phyloP scores from a whole-genome alignment of 768 basidiomycete genomes.

The Postia placenta region DNA sequence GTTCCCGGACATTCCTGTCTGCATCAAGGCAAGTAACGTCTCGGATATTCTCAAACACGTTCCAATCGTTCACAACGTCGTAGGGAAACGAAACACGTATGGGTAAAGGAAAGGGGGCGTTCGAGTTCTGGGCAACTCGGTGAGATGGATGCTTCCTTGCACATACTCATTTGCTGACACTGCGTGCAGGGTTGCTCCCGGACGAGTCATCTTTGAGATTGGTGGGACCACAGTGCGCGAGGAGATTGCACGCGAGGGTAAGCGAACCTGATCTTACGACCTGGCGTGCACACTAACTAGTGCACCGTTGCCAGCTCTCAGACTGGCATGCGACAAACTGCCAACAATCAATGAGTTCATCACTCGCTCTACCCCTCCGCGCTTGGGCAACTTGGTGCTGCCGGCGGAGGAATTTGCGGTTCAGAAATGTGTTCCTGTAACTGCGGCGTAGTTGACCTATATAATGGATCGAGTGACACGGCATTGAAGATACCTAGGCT shows the following conservation, averaged over 20 bases:
- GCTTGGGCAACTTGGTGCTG: slow-evolving; percentile 63
- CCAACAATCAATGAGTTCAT: slow-evolving; percentile 90
- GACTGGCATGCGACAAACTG: slow-evolving; percentile 81
- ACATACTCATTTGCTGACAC: slow-evolving; percentile 1
- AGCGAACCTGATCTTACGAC: not conserved
- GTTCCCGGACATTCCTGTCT: slow-evolving; percentile 96
- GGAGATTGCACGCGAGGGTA: slow-evolving; percentile 90
- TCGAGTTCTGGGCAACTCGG: slow-evolving; percentile 97
- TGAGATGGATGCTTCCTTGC: slow-evolving; percentile 28
- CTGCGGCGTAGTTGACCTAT: not conserved
- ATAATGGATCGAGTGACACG: too few relatives aligned
- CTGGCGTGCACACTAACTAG: not conserved
- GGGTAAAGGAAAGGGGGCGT: slow-evolving; percentile 98
- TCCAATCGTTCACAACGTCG: not conserved
- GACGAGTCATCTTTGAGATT: slow-evolving; percentile 91
- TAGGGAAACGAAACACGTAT: slow-evolving; percentile 98
- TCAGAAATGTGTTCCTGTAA: not conserved
- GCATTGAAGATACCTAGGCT: too few relatives aligned
- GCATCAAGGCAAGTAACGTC: slow-evolving; percentile 69
- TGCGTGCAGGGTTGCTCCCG: slow-evolving; percentile 66
- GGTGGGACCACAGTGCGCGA: slow-evolving; percentile 86
- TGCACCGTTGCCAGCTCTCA: slow-evolving; percentile 53
- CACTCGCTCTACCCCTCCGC: slow-evolving; percentile 56
- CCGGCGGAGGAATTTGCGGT: not conserved
- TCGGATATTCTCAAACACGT: not conserved